phyloP scores from a whole-genome alignment of 1,284 basidiomycete species.

The Grifola frondosa region DNA sequence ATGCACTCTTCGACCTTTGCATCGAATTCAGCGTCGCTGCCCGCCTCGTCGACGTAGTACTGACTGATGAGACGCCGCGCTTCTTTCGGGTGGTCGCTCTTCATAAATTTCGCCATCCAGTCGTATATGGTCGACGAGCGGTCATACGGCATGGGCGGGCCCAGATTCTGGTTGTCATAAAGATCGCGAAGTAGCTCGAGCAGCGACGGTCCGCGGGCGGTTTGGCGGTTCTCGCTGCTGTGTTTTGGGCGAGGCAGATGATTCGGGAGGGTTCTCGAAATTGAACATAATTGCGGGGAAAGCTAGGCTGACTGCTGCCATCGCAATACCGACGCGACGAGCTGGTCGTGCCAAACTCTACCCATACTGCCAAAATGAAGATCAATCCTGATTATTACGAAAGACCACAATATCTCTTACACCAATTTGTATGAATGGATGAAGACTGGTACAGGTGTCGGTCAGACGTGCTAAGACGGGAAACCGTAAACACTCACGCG shows the following conservation, averaged over 20 bases:
- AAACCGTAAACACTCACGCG: too few species aligned
- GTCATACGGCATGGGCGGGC: not conserved
- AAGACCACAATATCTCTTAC: too few species aligned
- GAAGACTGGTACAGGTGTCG: too few species aligned
- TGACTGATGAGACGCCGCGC: not conserved
- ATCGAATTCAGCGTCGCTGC: conserved; percentile 4
- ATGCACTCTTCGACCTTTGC: conserved; percentile 10
- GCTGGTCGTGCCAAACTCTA: not conserved
- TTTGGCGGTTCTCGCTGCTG: not conserved
- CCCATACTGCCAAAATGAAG: too few species aligned
- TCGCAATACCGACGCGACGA: not conserved
- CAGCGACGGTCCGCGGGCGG: not conserved
- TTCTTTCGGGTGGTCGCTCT: not conserved
- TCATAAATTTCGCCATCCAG: not conserved
- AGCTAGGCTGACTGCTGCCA: not conserved
- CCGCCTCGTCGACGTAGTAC: conserved; percentile 1
- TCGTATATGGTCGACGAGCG: not conserved
- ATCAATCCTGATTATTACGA: too few species aligned
- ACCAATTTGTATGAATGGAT: too few species aligned
- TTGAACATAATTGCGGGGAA: not conserved
- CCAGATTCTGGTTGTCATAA: not conserved
- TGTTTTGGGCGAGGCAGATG: not conserved
- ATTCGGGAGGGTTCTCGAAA: not conserved
- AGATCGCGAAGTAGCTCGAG: not conserved
- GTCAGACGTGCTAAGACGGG: too few species aligned